phyloP scores from a whole-genome alignment of 495 filamentous ascomycete genomes.

The Penicillium cosmopolitanum region DNA sequence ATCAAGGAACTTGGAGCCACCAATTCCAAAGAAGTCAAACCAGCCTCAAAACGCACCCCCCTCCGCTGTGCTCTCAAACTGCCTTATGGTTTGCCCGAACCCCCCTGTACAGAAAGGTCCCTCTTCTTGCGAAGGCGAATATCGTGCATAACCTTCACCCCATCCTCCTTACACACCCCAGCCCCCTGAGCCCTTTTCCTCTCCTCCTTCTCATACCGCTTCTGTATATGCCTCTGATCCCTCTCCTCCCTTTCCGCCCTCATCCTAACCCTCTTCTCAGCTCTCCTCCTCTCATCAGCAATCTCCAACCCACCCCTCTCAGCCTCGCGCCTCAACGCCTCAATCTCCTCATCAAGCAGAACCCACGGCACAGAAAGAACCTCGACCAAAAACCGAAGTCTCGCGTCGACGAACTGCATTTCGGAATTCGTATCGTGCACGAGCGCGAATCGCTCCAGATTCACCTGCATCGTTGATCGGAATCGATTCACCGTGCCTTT shows the following conservation, averaged over 20 bases:
- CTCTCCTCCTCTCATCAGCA: constrained; percentile 43
- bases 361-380: constrained; percentile 73
- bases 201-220: constrained; percentile 47
- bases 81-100: background rate
- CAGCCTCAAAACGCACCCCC: no score
- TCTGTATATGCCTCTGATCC: constrained; percentile 38
- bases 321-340: constrained; percentile 54
- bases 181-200: constrained; percentile 40
- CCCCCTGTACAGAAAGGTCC: background rate
- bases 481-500: constrained; percentile 74
- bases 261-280: constrained; percentile 41
- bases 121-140: constrained; percentile 31
- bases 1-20: no score
- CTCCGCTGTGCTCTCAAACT: no score
- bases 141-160: constrained; percentile 35
- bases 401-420: constrained; percentile 73
- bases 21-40: no score
- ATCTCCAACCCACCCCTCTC: constrained; percentile 44
- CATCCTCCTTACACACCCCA: constrained; percentile 36
- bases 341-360: constrained; percentile 56
- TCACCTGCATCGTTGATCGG: constrained; percentile 65
- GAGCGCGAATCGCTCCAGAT: constrained; percentile 65
- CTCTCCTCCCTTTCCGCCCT: constrained; percentile 40
- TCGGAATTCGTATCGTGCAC: constrained; percentile 73
- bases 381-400: constrained; percentile 61